Evolutionary conservation across 2,329 filamentous ascomycete genomes (phyloP), one percentile per base, ranked within the genome.

Genomic region (Aspergillus pseudonomiae): DNA sequence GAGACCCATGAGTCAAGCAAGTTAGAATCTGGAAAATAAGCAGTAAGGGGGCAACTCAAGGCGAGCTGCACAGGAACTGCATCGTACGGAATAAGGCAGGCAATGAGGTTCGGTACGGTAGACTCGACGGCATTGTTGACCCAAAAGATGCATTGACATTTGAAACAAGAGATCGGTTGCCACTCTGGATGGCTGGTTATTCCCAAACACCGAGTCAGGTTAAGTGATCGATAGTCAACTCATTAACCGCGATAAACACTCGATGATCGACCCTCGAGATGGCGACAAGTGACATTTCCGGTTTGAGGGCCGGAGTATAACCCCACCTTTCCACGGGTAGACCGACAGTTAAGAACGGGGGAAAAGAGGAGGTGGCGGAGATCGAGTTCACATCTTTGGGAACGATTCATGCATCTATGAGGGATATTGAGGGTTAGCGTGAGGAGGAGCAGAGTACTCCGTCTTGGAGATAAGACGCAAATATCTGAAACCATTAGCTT

Each of bases 301-400:
- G 32, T 43, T 36, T 45, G 32, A 55, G 30, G 52, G 52, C n/a
- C 32, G 12, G 52, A 39, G 34, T 55, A 55, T 55, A 55, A n/a
- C 52, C 52, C 52, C 30, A n/a, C 30, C 14, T 55, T 55, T 26
- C 52, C 14, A 24, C 9, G 14, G n/a, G n/a, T 39, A 36, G 32
- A 39, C 52, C 52, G 52, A 55, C 52, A 55, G 34, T 55, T 55
- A 55, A n/a, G 34, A 55, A 55, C 21, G 48, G 19, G 32, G 48
- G 11, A 19, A 6, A 54, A 21, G 52, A 55, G 52, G 52, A 55
- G 52, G 52, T 55, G 52, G 52, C 52, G 52, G 52, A 55, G 52
- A 55, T 55, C 32, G n/a, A 55, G 32, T 55, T 55, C 52, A 55
- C 52, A 55, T 55, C 52, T 55, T 55, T 55, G 11, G 52, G 32